phyloP scores from a whole-genome alignment of 2,329 filamentous ascomycete species.

The Talaromyces marneffei region DNA sequence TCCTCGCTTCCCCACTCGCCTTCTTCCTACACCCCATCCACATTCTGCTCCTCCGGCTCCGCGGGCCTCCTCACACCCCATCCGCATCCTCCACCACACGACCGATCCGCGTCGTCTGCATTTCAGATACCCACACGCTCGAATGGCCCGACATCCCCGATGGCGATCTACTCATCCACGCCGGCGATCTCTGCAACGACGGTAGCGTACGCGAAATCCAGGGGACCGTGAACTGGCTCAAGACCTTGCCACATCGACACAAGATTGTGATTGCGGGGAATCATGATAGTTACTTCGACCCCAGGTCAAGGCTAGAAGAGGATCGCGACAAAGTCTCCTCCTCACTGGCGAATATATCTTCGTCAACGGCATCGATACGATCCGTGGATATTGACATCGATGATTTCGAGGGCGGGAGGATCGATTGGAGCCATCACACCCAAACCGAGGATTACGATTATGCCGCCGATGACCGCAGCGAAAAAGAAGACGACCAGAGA shows the following conservation, averaged over 20 bases:
- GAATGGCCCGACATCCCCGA: constrained; percentile 46
- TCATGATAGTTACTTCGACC: constrained; percentile 81
- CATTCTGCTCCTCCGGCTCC: constrained; percentile 59
- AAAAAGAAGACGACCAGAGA: background rate
- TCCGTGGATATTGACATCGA: constrained; percentile 38
- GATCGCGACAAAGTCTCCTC: constrained; percentile 41
- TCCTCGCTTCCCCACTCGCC: constrained; percentile 64
- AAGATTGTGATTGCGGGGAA: constrained; percentile 84
- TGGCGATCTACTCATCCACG: constrained; percentile 83
- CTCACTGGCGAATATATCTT: constrained; percentile 26
- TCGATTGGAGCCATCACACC: constrained; percentile 49
- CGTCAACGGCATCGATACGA: constrained; percentile 33
- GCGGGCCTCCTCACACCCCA: constrained; percentile 58
- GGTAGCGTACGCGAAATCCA: constrained; percentile 72
- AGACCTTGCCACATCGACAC: constrained; percentile 64
- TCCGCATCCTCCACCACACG: constrained; percentile 41
- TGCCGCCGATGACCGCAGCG: background rate
- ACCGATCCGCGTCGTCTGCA: constrained; percentile 71
- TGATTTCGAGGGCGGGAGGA: constrained; percentile 30
- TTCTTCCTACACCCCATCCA: constrained; percentile 59
- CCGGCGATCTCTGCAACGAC: constrained; percentile 72
- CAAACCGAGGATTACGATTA: constrained; percentile 36
- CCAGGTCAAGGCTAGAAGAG: constrained; percentile 51
- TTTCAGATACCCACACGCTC: constrained; percentile 83
- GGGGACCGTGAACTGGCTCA: constrained; percentile 77